These are phyloP conservation scores for Aspergillus nomiae DNA, from an alignment of 2,329 filamentous ascomycete genomes.

Conservation along the genomic window DNA sequence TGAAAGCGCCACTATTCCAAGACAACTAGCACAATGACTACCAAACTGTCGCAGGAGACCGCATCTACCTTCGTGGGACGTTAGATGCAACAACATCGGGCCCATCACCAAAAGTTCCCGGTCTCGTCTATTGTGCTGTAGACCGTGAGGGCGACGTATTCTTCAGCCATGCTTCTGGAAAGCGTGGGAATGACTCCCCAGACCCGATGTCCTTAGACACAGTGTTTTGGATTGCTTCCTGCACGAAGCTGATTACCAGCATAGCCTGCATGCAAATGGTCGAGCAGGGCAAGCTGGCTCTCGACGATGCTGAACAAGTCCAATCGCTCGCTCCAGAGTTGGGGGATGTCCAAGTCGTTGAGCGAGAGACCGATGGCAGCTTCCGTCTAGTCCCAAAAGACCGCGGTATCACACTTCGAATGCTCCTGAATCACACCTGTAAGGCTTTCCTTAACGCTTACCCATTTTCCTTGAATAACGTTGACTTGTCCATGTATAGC, in stretches of 20 bases:
- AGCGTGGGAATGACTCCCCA: not conserved
- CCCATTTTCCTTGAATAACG: not conserved
- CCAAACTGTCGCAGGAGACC: not conserved
- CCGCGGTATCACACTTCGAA: conserved; percentile 57
- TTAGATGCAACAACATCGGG: not conserved
- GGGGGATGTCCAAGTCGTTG: conserved; percentile 44
- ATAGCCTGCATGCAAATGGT: conserved; percentile 53
- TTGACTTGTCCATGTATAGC: conserved; percentile 35
- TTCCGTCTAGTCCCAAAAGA: conserved; percentile 46
- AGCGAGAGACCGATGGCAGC: conserved; percentile 24
- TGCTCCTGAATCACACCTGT: conserved; percentile 56
- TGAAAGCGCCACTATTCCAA: not conserved
- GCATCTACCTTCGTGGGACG: not conserved
- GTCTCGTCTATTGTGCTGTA: not conserved
- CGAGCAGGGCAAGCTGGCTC: conserved; percentile 43
- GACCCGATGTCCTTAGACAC: conserved; percentile 62
- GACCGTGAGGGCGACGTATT: not conserved
- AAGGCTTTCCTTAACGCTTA: not conserved
- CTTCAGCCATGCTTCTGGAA: not conserved
- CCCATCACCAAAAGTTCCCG: not conserved
- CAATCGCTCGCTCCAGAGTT: conserved; percentile 48
- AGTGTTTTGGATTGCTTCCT: conserved; percentile 61
- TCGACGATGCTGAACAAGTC: conserved; percentile 45
- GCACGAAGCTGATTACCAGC: conserved; percentile 49
- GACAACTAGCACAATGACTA: not conserved